Base-by-base conservation (phyloP, 805 yeast genomes). In the Starmerella davenportii region DNA sequence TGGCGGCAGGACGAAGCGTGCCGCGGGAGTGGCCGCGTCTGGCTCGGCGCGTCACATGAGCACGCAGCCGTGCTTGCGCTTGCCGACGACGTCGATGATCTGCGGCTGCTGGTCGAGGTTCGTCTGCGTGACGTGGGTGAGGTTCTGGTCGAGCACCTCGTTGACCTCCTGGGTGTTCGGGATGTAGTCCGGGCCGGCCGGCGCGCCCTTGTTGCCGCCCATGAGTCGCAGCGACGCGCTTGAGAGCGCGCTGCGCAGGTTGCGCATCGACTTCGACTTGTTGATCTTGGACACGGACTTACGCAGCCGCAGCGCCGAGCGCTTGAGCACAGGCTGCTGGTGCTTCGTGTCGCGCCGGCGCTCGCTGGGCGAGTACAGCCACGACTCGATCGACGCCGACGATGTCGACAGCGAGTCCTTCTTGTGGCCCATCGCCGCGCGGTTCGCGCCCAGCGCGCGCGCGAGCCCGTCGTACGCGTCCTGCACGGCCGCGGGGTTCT, bases 381-480 rank as follows among this genome's bases (percentile, higher is more conserved):
- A 43, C 18, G 42, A 39, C 16, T 46, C 51, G 13, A 44, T 24
- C 2, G 49, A 42, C 14, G 38, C 39, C 20, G 41, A 36, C 19
- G 46, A 44, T 15, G 37, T 35, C 23, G 35, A 32, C 7, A 20
- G 15, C 19, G 39, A 24, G n/a, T 37, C 41, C 9, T 30, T 18
- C 36, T 38, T 40, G 7, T 18, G 34, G 2, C 34, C 46, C 23
- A 38, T 34, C 8, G 48, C 52, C 9, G 60, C 54, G 36, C 79
- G 92, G 45, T 76, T 74, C 49, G 84, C 67, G 69, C 78, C 80
- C 41, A 85, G 81, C 52, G 82, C 94, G 54, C 93, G 72, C 11
- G 85, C 92, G 24, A 81, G 78, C 55, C 80, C 93, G 27, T 76
- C 67, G 51, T 85, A 90, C 0, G 87, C 90, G 51, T 84, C 93